Base-by-base conservation (phyloP, 257 asterid species). In the Plantago major region DNA sequence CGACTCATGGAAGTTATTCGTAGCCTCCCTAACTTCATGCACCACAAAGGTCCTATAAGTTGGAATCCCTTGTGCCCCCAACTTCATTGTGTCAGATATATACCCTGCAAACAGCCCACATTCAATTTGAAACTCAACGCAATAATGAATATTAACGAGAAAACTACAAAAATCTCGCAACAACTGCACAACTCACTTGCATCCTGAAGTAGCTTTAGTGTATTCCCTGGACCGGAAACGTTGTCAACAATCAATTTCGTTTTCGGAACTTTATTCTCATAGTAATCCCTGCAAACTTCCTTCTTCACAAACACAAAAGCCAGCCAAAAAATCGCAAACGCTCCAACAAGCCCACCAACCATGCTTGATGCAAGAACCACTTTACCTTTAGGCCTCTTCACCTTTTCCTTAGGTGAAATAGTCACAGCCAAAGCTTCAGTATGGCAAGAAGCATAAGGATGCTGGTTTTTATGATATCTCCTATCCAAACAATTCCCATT, bases 21-120 rank as follows among this genome's bases (percentile, higher is more conserved):
- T 82, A 18, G 96, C 98, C 81, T 88, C 96, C 77, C 74, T 83
- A 40, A 90, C 85, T 72, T 90, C 94, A 48, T 88, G 95, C 40
- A 78, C 72, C 50, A 76, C 89, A 33, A 85, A 90, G 10, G 95
- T 79, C 63, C 94, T 73, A 61, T 90, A 88, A 33, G 78, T 74
- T 14, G 95, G 87, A 26, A 81, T 69, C 28, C 98, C 95, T 11
- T 73, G 86, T 22, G 83, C 71, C 60, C 90, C 98, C 66, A 85
- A 11, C 81, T 90, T 90, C 86, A 77, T 79, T 19, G 88, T 89
- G 66, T 88, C 91, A 61, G 96, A 82, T 53, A 90, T 81, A 60
- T 87, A 74, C 76, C 96, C 97, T 89, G 76, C 11, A 78, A 62
- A 38, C 59, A 56, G 44, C 10, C 55, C 46, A 68, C 18, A 49